These are phyloP conservation scores for Hypoxylon sp. DNA, from an alignment of 2,329 filamentous ascomycete species.

Conservation along the genomic window DNA sequence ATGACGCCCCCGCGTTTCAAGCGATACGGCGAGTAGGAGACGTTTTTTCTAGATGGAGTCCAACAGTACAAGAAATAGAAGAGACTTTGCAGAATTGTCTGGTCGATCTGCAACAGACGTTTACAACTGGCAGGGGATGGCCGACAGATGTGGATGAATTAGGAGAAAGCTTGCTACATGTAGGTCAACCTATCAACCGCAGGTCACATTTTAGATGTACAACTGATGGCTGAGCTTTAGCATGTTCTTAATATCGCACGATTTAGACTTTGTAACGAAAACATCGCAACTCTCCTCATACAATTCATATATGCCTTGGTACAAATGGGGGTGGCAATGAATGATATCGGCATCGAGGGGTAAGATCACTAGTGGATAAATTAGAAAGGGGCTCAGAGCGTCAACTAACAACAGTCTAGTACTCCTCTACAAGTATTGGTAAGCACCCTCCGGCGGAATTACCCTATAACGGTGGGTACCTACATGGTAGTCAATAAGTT, in stretches of 20 bases:
- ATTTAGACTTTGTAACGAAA: not conserved
- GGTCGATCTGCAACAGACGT: not conserved
- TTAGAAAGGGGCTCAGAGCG: not conserved
- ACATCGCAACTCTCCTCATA: too few relatives aligned
- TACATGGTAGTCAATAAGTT: not conserved
- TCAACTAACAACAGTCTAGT: not conserved
- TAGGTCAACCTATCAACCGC: too few relatives aligned
- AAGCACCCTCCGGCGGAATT: not conserved
- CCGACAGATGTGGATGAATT: not conserved
- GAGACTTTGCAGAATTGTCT: not conserved
- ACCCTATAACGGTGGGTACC: not conserved
- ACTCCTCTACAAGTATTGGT: too few relatives aligned
- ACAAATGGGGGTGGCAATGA: not conserved
- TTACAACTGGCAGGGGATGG: not conserved
- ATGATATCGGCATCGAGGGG: not conserved
- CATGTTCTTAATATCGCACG: not conserved
- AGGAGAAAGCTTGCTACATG: not conserved
- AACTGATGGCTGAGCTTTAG: not conserved
- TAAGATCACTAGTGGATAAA: not conserved
- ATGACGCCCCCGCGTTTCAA: too few relatives aligned
- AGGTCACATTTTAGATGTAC: not conserved
- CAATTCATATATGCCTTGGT: not conserved
- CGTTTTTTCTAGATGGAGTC: too few relatives aligned
- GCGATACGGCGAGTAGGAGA: too few relatives aligned
- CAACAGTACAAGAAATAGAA: too few relatives aligned